Evolutionary conservation across 495 filamentous ascomycete genomes (phyloP).

Genomic region (Saxispiralis lemnorum): DNA sequence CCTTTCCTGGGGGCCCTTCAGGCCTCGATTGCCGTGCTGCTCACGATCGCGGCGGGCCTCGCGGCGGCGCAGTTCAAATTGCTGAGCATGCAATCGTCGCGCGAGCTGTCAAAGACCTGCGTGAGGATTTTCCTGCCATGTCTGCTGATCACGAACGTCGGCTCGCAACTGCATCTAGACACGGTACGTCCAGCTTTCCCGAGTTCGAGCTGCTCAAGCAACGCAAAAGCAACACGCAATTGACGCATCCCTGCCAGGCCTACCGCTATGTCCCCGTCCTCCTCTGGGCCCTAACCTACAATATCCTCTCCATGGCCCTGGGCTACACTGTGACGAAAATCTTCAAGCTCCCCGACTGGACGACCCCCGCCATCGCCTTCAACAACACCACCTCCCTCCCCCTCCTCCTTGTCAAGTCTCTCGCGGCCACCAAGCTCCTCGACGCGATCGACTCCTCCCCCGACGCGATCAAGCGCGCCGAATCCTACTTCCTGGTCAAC

Average conservation of each 20-base stretch:
- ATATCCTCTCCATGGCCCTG: conserved; percentile 35
- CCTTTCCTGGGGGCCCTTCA: conserved; percentile 54
- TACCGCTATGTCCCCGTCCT: conserved; percentile 10
- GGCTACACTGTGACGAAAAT: conserved; percentile 28
- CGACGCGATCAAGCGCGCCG: conserved; percentile 42
- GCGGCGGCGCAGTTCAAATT: conserved; percentile 39
- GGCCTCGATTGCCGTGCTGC: conserved; percentile 49
- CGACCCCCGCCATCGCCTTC: conserved; percentile 48
- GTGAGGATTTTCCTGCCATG: conserved; percentile 55
- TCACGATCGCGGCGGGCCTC: conserved; percentile 50
- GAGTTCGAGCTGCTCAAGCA: no score
- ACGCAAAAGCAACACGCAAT: no score
- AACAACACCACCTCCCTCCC: conserved; percentile 65
- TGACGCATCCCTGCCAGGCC: neutral
- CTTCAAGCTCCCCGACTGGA: conserved; percentile 47
- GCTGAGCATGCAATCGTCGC: conserved; percentile 35
- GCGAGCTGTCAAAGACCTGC: conserved; percentile 47
- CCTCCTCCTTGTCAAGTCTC: conserved; percentile 45
- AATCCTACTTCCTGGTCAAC: conserved; percentile 53
- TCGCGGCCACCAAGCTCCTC: conserved; percentile 49
- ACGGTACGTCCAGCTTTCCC: conserved; percentile 35
- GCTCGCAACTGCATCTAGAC: conserved; percentile 41
- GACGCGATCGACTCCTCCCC: conserved; percentile 31
- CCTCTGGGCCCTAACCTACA: conserved; percentile 45
- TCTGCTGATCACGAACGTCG: conserved; percentile 51